These are phyloP conservation scores for Chrysosphaeria jannelii DNA, from an alignment of 2,329 filamentous ascomycete genomes.

Conservation along the genomic window DNA sequence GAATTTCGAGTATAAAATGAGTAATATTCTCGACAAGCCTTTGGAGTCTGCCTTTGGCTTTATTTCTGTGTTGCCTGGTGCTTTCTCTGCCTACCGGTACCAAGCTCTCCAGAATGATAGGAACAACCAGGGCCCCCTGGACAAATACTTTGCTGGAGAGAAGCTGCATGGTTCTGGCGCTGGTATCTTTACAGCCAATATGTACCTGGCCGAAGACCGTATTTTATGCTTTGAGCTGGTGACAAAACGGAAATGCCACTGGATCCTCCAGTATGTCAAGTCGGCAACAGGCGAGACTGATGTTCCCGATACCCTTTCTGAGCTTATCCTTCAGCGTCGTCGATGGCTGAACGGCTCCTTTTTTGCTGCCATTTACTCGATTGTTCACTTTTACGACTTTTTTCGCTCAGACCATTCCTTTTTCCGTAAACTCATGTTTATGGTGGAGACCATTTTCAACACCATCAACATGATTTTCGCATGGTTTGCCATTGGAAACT, in stretches of 20 bases:
- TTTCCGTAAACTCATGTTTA: constrained; percentile 63
- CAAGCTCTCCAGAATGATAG: constrained; percentile 91
- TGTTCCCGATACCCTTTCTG: constrained; percentile 76
- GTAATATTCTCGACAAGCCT: constrained; percentile 94
- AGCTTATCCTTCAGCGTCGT: constrained; percentile 82
- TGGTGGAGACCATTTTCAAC: constrained; percentile 83
- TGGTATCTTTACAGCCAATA: constrained; percentile 94
- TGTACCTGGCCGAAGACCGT: constrained; percentile 96
- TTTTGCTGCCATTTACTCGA: constrained; percentile 86
- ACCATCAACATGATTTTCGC: constrained; percentile 93
- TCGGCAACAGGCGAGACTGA: constrained; percentile 91
- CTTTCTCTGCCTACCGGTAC: constrained; percentile 94
- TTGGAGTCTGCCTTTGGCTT: constrained; percentile 93
- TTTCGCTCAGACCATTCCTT: constrained; percentile 78
- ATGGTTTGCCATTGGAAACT: constrained; percentile 96
- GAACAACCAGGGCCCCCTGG: constrained; percentile 66
- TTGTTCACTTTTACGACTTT: constrained; percentile 87
- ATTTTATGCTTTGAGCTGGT: constrained; percentile 85
- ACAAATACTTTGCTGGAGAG: constrained; percentile 93
- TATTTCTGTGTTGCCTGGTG: constrained; percentile 85
- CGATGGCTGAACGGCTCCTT: constrained; percentile 96
- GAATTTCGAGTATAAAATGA: constrained; percentile 99
- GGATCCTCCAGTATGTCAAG: constrained; percentile 96
- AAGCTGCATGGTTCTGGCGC: constrained; percentile 82
- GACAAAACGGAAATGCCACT: constrained; percentile 86